Evolutionary conservation across 2,329 filamentous ascomycete genomes (phyloP).

Genomic region (Botrytis medusae): DNA sequence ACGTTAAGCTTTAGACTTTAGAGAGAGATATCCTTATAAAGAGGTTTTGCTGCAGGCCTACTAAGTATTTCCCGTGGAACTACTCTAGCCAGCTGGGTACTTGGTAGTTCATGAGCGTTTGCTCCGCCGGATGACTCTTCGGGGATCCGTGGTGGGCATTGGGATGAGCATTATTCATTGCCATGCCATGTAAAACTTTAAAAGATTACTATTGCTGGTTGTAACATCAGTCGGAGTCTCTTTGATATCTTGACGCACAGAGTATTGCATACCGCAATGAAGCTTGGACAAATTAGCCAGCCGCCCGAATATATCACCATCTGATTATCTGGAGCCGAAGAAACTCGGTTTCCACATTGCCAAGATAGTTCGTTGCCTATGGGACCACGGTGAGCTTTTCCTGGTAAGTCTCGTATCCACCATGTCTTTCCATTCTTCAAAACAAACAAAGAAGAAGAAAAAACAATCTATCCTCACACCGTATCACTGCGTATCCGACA

Average conservation of each 20-base stretch:
- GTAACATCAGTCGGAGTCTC: background rate
- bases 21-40: background rate
- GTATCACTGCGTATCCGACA: constrained; percentile 1
- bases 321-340: background rate
- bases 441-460: background rate
- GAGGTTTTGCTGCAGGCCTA: background rate
- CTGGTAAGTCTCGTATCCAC: background rate
- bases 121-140: background rate
- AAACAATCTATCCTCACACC: background rate
- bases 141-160: background rate
- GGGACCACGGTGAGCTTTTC: background rate
- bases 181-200: background rate
- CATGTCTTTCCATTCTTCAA: background rate
- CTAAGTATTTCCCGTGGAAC: background rate
- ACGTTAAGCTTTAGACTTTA: background rate
- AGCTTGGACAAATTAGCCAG: background rate
- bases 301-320: background rate
- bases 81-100: background rate
- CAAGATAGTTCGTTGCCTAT: background rate
- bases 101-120: background rate
- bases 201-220: background rate
- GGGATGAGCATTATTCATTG: background rate
- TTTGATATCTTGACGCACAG: background rate
- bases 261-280: background rate
- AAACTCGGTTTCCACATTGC: background rate